phyloP scores from a whole-genome alignment of 805 yeast species.

The Saccharomyces jurei region DNA sequence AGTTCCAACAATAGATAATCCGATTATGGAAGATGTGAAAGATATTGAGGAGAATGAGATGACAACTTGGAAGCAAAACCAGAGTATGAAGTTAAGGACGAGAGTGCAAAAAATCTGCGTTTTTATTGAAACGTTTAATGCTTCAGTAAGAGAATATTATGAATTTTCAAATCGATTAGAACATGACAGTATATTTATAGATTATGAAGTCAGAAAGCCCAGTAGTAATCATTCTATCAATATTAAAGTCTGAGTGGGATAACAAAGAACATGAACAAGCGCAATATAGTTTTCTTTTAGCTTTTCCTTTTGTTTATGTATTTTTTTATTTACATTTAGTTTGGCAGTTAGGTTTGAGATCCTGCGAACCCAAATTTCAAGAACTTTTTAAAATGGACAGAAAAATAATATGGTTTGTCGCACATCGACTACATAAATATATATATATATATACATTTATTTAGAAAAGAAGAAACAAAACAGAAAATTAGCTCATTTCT shows the following conservation, averaged over 20 bases:
- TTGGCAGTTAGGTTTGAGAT: neutral
- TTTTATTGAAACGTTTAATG: constrained; percentile 17
- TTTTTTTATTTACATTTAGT: neutral
- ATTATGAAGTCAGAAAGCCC: constrained; percentile 16
- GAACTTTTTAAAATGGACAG: neutral
- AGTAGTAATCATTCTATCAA: neutral
- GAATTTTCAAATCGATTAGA: constrained; percentile 18
- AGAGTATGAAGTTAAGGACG: constrained; percentile 11
- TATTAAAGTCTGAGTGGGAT: neutral
- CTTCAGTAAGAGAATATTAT: constrained; percentile 21
- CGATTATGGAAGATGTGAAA: neutral
- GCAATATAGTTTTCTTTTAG: neutral
- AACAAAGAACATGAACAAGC: neutral
- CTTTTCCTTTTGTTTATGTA: neutral
- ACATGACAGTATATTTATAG: constrained; percentile 15
- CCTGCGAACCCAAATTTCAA: neutral
- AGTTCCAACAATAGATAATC: neutral
- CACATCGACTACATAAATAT: neutral
- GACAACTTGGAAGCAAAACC: neutral
- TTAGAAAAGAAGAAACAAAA: neutral
- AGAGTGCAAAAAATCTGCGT: constrained; percentile 12
- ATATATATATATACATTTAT: neutral
- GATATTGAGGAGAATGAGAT: neutral
- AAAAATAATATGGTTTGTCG: neutral
- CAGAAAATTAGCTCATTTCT: constrained; percentile 29